Base-by-base conservation (phyloP, 169 alveolate species). In the Plasmodium falciparum region DNA sequence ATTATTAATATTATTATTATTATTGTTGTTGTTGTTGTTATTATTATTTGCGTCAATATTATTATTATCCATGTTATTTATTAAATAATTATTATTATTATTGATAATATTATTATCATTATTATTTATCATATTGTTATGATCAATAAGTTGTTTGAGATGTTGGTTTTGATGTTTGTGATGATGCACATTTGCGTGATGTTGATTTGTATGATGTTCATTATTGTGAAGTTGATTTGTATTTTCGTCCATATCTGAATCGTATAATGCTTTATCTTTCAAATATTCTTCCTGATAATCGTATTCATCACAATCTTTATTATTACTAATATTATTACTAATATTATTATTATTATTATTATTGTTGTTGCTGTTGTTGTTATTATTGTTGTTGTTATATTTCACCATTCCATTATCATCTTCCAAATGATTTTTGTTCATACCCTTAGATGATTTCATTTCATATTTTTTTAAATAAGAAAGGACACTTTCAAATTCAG, bases 281-380 rank as follows among this genome's bases (percentile, higher is more conserved):
- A 78, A 58, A 58, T 78, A 78, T 2, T 78, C 89, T 43, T 78
- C 89, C 20, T 78, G 89, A 58, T 49, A 78, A 11, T 78, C 89
- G 22, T 65, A 78, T 5, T 33, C 45, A 66, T 78, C 89, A 24
- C 70, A 63, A 2, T 65, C 75, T 66, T 66, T 66, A 13, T 0
- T 5, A 33, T 33, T 33, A 33, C 45, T 33, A 33, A 5, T 33
- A 33, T 7, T 33, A 33, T 0, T 33, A 33, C 0, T 33, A 33
- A 5, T 33, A 33, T 5, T 33, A 33, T 33, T 33, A 33, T 33
- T 33, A 5, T 33, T 33, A 0, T 33, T 33, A 5, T 33, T 33
- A 5, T 33, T 33, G 1, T 33, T 33, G 9, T 33, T 33, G 6
- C n/a, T n/a, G n/a, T n/a, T n/a, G n/a, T n/a, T n/a, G n/a, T n/a